Base-by-base conservation (phyloP, 2,329 filamentous ascomycete genomes). In the Ascosphaera pollenicola region DNA sequence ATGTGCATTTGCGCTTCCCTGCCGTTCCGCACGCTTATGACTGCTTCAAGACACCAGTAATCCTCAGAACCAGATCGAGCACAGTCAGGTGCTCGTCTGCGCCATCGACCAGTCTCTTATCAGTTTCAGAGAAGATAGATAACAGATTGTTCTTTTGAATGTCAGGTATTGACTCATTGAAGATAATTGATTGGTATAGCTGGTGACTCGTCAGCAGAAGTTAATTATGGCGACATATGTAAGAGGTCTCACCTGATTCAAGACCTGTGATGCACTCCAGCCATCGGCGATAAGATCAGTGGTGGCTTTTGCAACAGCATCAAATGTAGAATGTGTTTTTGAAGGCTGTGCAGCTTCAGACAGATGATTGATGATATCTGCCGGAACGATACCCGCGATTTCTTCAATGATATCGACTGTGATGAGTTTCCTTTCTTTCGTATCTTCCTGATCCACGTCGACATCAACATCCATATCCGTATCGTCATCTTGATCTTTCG, bases 81-180 rank as follows among this genome's bases (percentile, higher is more conserved):
- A 95, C 78, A 1, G 81, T 83, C 17, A 98, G 63, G 54, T 98
- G 87, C 60, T 98, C 89, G 53, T 98, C 89, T 2, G 85, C 79
- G 7, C 89, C 89, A 56, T 99, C 91, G 4, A 93, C 78, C 36
- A 98, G 60, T 46, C 89, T 70, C 66, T 95, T 95, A 54, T 99
- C 89, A 19, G 87, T 69, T 56, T 95, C 85, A 1, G 85, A 94
- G 53, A 98, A 98, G 3, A 87, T 66, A 44, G 81, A 66, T 37
- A 87, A 77, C 42, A 98, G 87, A 55, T 77, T 77, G 53, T 87
- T 91, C 62, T 98, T 98, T 52, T 92, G 80, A 10, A 72, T 59
- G 51, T 94, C 83, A 0, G 74, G 72, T 17, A 94, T 76, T 6
- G 75, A 68, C 55, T 95, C 89, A 51, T 93, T 83, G 52, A 73